Conservation (phyloP, 2,329 filamentous ascomycete species). For the Tolypocladium amazonense region DNA sequence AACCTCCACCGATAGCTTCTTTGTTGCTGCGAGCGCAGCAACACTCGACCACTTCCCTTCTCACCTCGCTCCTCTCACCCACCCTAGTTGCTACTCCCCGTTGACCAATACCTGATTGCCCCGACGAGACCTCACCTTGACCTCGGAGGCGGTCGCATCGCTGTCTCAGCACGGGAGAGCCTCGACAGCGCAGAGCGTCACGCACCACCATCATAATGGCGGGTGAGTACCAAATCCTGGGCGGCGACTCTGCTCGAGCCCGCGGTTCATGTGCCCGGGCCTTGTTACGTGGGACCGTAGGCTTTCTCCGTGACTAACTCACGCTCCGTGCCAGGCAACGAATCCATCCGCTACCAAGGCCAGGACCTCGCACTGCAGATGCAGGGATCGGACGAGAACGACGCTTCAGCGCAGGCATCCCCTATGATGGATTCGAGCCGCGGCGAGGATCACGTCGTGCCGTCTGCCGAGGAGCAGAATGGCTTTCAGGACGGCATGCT, state of each 20-base stretch:
- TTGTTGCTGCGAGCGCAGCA: background rate
- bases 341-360: background rate
- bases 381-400: conserved; percentile 20
- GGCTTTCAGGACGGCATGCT: conserved; percentile 46
- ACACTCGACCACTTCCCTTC: background rate
- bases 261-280: background rate
- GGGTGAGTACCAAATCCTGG: background rate
- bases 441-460: conserved; percentile 10
- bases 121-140: background rate
- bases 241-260: background rate
- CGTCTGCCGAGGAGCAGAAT: conserved; percentile 13
- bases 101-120: background rate
- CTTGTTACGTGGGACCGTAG: too few relatives aligned
- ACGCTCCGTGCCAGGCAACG: background rate
- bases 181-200: background rate
- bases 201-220: background rate
- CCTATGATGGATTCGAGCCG: conserved; percentile 11
- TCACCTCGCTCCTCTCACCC: background rate
- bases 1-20: background rate
- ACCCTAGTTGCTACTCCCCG: background rate
- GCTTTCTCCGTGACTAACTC: background rate
- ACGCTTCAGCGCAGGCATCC: conserved; percentile 12
- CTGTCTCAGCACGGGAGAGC: background rate
- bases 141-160: background rate
- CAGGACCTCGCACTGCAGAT: conserved; percentile 10